phyloP scores from a whole-genome alignment of 768 basidiomycete genomes.

The Nevesoporus exiguus region DNA sequence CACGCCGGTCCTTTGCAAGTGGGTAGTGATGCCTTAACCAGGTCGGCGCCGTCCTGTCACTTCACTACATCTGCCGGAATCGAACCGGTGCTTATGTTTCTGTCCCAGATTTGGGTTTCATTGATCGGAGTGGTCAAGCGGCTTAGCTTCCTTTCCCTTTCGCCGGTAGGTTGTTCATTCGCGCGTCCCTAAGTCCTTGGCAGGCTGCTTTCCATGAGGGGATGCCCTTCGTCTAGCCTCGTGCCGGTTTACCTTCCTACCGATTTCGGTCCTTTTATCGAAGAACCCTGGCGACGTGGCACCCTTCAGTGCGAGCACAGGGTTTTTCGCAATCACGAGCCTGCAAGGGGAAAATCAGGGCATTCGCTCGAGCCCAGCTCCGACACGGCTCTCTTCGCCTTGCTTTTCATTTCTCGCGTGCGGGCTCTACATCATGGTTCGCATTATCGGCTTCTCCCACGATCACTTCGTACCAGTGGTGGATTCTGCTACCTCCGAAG shows the following conservation, averaged over 20 bases:
- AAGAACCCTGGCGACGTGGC: slow-evolving; percentile 28
- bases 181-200: slow-evolving; percentile 20
- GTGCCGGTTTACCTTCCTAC: slow-evolving; percentile 26
- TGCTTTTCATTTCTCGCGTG: slow-evolving; percentile 2
- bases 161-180: slow-evolving; percentile 10
- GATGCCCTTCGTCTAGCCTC: slow-evolving; percentile 26
- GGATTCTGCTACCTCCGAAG: slow-evolving; percentile 31
- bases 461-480: slow-evolving; percentile 31
- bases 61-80: slow-evolving; percentile 3
- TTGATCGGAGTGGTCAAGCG: slow-evolving; percentile 12
- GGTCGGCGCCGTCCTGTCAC: slow-evolving; percentile 2
- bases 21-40: background rate
- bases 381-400: slow-evolving; percentile 6
- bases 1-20: background rate
- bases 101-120: slow-evolving; percentile 13
- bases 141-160: slow-evolving; percentile 10
- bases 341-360: slow-evolving; percentile 29
- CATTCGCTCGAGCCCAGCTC: slow-evolving; percentile 23
- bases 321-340: slow-evolving; percentile 18
- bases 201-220: slow-evolving; percentile 25
- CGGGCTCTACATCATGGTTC: slow-evolving; percentile 10
- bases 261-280: slow-evolving; percentile 29
- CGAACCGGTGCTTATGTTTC: slow-evolving; percentile 2
- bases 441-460: slow-evolving; percentile 26
- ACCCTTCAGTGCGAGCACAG: slow-evolving; percentile 17